Evolutionary conservation across 2,329 filamentous ascomycete species (phyloP).

Genomic region (Gnomoniopsis smithogilvyi): DNA sequence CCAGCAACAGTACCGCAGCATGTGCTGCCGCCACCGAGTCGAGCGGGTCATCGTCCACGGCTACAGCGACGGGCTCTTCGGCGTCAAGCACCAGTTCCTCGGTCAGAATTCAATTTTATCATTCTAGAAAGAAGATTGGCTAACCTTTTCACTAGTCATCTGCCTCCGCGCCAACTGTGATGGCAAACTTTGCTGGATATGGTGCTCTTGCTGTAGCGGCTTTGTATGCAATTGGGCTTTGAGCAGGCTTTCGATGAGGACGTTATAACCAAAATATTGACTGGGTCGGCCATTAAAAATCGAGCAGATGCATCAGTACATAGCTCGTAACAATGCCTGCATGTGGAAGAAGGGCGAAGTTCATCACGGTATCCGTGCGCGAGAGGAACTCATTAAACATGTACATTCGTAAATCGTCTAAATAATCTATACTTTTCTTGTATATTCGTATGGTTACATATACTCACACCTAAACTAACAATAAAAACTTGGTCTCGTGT

Average conservation of each 20-base stretch:
- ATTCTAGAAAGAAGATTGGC: not conserved
- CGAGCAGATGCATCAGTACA: too few relatives aligned
- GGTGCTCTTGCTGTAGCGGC: constrained; percentile 9
- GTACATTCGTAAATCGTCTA: too few relatives aligned
- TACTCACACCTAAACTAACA: too few relatives aligned
- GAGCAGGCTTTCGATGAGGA: not conserved
- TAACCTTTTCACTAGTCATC: not conserved
- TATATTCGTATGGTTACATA: too few relatives aligned
- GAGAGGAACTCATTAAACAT: too few relatives aligned
- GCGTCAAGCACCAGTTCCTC: constrained; percentile 4
- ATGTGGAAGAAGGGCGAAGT: not conserved
- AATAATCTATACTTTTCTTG: too few relatives aligned
- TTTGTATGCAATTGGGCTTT: constrained; percentile 5
- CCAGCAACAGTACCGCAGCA: constrained; percentile 7
- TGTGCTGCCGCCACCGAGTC: constrained; percentile 12
- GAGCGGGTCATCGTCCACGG: not conserved
- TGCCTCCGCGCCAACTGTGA: not conserved
- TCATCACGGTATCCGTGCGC: too few relatives aligned
- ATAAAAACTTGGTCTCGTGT: too few relatives aligned
- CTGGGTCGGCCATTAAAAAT: not conserved
- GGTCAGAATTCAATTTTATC: not conserved
- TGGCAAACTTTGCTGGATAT: constrained; percentile 4
- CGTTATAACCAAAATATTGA: not conserved
- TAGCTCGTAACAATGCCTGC: not conserved
- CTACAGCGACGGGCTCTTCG: constrained; percentile 2